Evolutionary conservation across 2,329 filamentous ascomycete genomes (phyloP).

Genomic region (Claviceps cyperi): DNA sequence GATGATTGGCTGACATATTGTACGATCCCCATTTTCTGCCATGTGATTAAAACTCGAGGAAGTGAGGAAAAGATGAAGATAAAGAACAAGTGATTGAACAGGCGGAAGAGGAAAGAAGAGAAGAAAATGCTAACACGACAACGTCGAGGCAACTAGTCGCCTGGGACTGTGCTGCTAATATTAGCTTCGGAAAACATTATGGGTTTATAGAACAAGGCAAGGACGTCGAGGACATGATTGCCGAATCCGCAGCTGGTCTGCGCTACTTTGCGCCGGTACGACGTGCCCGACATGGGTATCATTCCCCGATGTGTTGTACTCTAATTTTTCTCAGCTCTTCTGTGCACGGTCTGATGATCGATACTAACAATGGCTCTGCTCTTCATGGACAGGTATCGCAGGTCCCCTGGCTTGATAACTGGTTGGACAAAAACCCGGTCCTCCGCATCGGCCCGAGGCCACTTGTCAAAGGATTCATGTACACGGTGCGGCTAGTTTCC

Average conservation of each 20-base stretch:
- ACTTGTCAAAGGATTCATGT: constrained; percentile 8
- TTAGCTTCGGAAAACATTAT: constrained; percentile 25
- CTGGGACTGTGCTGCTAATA: constrained; percentile 27
- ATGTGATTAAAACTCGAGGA: background rate
- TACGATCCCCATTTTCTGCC: background rate
- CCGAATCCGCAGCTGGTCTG: constrained; percentile 12
- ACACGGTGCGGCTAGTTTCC: constrained; percentile 10
- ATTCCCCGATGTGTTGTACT: background rate
- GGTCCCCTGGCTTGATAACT: constrained; percentile 12
- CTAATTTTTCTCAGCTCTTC: background rate
- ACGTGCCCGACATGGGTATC: background rate
- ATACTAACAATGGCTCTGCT: background rate
- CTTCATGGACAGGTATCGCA: constrained; percentile 9
- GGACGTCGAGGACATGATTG: constrained; percentile 24
- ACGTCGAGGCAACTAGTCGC: constrained; percentile 10
- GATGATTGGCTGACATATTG: constrained; percentile 9
- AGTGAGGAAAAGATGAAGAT: background rate
- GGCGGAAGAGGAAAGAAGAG: background rate
- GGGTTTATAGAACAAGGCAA: constrained; percentile 24
- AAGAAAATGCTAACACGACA: background rate
- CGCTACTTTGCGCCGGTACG: constrained; percentile 17
- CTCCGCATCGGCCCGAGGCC: constrained; percentile 12
- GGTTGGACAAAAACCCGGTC: constrained; percentile 17
- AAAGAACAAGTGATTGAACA: background rate
- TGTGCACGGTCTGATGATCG: background rate